phyloP scores from a whole-genome alignment of 352 stramenopile species.

The Globisporangium megalacanthum region DNA sequence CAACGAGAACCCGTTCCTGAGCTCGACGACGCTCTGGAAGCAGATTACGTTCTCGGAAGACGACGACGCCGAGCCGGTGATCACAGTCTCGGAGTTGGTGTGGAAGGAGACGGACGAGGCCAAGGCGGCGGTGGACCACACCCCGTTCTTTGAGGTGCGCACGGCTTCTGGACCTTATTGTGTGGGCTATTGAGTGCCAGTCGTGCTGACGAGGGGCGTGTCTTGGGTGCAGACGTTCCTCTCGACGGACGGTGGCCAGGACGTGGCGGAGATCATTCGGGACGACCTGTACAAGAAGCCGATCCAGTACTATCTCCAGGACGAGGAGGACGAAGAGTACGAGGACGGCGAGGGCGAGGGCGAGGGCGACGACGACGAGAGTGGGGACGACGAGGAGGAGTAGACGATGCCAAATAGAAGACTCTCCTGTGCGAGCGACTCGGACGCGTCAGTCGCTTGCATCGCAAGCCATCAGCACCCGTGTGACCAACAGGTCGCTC shows the following conservation, averaged over 20 bases:
- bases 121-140: slow-evolving; percentile 40
- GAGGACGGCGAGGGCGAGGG: slow-evolving; percentile 30
- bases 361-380: slow-evolving; percentile 16
- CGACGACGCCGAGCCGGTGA: slow-evolving; percentile 42
- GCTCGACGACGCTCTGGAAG: slow-evolving; percentile 52
- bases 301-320: slow-evolving; percentile 45
- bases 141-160: slow-evolving; percentile 50
- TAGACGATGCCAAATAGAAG: slow-evolving; percentile 6
- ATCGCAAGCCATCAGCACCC: too few relatives aligned
- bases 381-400: slow-evolving; percentile 24
- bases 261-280: slow-evolving; percentile 73
- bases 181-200: neutral
- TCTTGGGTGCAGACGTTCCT: slow-evolving; percentile 41
- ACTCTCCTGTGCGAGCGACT: too few relatives aligned
- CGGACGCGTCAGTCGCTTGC: too few relatives aligned
- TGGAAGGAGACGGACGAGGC: slow-evolving; percentile 59
- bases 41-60: slow-evolving; percentile 61
- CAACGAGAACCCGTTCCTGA: slow-evolving; percentile 65
- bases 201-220: neutral
- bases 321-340: slow-evolving; percentile 38
- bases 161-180: too few relatives aligned
- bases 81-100: slow-evolving; percentile 43
- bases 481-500: too few relatives aligned
- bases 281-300: slow-evolving; percentile 77
- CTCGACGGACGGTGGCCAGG: slow-evolving; percentile 46